Percentiles rank a stretch among this genome's conserved stretches.
These are phyloP conservation scores for Allomyces macrogynus DNA, from an alignment of 192 early-diverging fungal species.

Conservation along the genomic window DNA sequence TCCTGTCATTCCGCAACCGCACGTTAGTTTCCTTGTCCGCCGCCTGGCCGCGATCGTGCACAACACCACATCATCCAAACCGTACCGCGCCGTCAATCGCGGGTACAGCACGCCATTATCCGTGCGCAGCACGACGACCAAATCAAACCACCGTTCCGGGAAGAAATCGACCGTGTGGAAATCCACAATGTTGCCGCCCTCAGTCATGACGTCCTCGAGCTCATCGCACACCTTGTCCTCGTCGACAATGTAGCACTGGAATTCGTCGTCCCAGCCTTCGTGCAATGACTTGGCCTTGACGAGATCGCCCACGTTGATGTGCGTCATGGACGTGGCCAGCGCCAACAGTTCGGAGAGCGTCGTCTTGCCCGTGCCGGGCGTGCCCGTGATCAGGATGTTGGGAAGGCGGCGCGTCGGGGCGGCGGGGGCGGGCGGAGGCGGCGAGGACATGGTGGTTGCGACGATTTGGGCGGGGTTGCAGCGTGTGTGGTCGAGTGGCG, in stretches of 20 bases:
- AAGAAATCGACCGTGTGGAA: slow-evolving; percentile 92
- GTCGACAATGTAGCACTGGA: slow-evolving; percentile 68
- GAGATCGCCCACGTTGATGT: slow-evolving; percentile 68
- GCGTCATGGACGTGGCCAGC: slow-evolving; percentile 44
- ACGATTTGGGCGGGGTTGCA: too few species aligned
- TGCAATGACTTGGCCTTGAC: slow-evolving; percentile 75
- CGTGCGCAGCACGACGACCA: slow-evolving; percentile 73
- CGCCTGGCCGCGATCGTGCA: background rate
- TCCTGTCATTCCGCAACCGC: slow-evolving; percentile 16
- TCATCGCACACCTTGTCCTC: slow-evolving; percentile 91
- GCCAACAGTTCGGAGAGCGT: slow-evolving; percentile 59
- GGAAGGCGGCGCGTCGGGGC: slow-evolving; percentile 13
- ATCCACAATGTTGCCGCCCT: slow-evolving; percentile 76
- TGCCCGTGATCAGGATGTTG: slow-evolving; percentile 69
- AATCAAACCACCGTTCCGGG: slow-evolving; percentile 94
- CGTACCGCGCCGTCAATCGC: slow-evolving; percentile 54
- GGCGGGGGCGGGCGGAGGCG: too few species aligned
- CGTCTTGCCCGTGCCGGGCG: slow-evolving; percentile 69
- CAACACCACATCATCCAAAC: background rate
- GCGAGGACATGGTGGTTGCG: too few species aligned
- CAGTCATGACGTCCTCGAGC: slow-evolving; percentile 57
- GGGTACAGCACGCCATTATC: slow-evolving; percentile 59
- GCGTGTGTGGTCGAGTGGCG: too few species aligned
- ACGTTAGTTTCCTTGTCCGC: background rate
- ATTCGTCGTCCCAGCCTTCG: slow-evolving; percentile 68